A percentile compares a stretch with the other conserved stretches of the same genome.
These are phyloP conservation scores for Pythium chondricola DNA, from an alignment of 352 stramenopile genomes.

Conservation along the genomic window DNA sequence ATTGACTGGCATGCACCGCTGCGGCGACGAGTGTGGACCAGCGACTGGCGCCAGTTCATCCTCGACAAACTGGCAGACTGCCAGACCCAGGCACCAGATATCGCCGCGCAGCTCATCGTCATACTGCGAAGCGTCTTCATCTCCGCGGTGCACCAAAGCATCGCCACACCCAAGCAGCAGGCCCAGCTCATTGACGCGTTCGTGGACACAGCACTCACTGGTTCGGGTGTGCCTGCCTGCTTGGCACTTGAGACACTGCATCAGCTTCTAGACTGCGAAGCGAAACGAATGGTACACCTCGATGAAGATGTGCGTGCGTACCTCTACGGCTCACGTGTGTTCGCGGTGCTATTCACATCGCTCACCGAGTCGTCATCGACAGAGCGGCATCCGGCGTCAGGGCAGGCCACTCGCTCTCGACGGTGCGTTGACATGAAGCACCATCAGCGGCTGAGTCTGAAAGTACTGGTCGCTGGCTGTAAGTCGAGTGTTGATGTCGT, in stretches of 20 bases:
- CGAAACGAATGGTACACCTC: conserved; percentile 1
- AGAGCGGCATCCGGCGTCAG: not conserved
- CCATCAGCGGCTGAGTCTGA: too few relatives aligned
- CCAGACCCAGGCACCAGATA: not conserved
- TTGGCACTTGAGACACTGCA: conserved; percentile 1
- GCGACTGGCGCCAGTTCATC: conserved; percentile 17
- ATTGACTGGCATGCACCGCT: not conserved
- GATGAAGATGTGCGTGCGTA: conserved; percentile 39
- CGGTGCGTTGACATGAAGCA: too few relatives aligned
- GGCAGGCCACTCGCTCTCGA: too few relatives aligned
- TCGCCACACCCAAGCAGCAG: not conserved
- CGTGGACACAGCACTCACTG: not conserved
- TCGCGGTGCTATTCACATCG: conserved; percentile 48
- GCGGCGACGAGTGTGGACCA: conserved; percentile 13
- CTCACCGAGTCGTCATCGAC: conserved; percentile 36
- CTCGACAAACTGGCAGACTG: conserved; percentile 20
- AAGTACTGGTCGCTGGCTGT: too few relatives aligned
- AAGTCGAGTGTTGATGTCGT: too few relatives aligned
- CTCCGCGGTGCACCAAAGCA: not conserved
- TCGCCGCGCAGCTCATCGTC: not conserved
- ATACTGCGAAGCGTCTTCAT: not conserved
- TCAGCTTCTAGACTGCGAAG: not conserved
- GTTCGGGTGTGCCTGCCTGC: conserved; percentile 6
- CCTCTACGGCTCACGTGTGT: conserved; percentile 57
- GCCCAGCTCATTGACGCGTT: not conserved